These are phyloP conservation scores for Paspalum vaginatum DNA, from an alignment of 176 grass and related monocot species.

Conservation along the genomic window DNA sequence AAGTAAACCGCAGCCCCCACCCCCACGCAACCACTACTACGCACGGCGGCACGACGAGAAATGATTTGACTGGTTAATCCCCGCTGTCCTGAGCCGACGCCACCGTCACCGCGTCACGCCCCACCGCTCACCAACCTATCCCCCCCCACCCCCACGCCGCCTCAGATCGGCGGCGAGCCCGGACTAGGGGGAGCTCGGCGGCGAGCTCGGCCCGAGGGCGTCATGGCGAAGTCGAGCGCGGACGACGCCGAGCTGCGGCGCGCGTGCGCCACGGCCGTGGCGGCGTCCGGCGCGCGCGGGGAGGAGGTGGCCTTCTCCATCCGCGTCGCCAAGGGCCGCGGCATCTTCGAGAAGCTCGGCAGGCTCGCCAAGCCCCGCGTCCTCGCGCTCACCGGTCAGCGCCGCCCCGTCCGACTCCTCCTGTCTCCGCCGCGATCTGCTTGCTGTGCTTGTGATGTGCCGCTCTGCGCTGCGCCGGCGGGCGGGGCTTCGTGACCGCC, in stretches of 20 bases:
- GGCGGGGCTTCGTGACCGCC: background rate
- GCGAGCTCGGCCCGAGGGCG: background rate
- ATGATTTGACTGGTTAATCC: slow-evolving; percentile 21
- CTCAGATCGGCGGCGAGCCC: slow-evolving; percentile 48
- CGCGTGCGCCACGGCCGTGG: slow-evolving; percentile 73
- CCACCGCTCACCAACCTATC: slow-evolving; percentile 17
- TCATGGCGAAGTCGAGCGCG: slow-evolving; percentile 86
- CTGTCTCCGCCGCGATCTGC: slow-evolving; percentile 20
- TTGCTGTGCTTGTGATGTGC: background rate
- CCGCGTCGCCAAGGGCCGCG: slow-evolving; percentile 90
- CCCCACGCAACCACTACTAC: background rate
- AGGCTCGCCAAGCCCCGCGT: slow-evolving; percentile 89
- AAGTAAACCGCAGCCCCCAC: background rate
- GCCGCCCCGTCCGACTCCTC: background rate
- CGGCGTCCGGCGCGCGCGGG: slow-evolving; percentile 57
- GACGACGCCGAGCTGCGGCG: slow-evolving; percentile 85
- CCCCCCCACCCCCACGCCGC: background rate
- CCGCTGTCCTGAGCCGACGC: background rate
- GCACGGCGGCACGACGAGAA: background rate
- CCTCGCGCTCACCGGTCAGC: slow-evolving; percentile 75
- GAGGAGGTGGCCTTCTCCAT: slow-evolving; percentile 89
- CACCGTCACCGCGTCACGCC: slow-evolving; percentile 7
- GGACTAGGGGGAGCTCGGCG: background rate
- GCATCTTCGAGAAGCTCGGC: slow-evolving; percentile 99
- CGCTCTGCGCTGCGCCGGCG: background rate